Evolutionary conservation across 306 rosid species (phyloP), one percentile per base, ranked within the genome.

Genomic region (Sophora flavescens): DNA sequence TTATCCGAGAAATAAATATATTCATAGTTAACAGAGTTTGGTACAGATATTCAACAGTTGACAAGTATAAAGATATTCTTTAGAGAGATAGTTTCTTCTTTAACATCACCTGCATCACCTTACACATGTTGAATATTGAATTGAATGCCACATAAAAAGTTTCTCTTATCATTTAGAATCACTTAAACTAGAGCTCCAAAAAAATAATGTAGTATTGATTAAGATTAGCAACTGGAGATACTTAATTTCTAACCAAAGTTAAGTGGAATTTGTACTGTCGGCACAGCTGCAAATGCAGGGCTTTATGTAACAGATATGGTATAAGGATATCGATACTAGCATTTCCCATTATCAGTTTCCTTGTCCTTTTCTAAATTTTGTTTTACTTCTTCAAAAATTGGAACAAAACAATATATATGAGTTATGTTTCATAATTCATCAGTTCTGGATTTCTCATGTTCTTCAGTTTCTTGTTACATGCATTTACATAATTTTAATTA

Each of bases 381-480:
- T 68, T 38, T 65, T n/a, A 36, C 60, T 48, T 45, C 13, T 54
- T 56, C 50, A 10, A 63, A 78, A 70, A 38, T 22, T 39, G 58
- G 48, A 15, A 41, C 22, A 26, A 28, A 64, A 28, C 13, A 36
- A 72, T 38, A 64, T 39, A 11, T 18, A 28, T 51, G 15, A 72
- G 3, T 35, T 53, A 69, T 30, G 53, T 26, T 10, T 62, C 63
- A 56, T 22, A 48, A 62, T 68, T 6, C 28, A 14, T 35, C 28
- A 58, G 16, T 58, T 63, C 28, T 41, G 3, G 3, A 72, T 30
- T 68, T 54, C 68, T 81, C n/a, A 45, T 6, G 52, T 48, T 79
- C 62, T 79, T 75, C 72, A 66, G 66, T 81, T 77, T 74, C 81
- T 71, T 74, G 69, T 79, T 44, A 36, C 76, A 71, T 84, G 74